phyloP scores from a whole-genome alignment of 352 stramenopile genomes.

The Ophiocytium majus region DNA sequence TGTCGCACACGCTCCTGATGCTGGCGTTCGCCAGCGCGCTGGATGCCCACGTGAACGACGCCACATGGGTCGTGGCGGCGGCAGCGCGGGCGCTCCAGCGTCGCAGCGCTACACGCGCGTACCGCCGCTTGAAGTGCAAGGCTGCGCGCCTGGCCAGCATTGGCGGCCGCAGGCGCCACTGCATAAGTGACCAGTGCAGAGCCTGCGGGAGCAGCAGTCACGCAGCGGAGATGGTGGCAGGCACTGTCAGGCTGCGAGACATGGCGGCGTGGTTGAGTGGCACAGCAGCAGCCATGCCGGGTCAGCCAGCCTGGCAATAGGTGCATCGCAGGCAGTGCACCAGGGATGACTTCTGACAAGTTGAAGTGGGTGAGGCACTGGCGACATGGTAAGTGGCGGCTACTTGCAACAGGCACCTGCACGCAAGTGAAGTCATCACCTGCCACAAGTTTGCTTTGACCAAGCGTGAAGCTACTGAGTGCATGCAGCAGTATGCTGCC shows the following conservation, averaged over 20 bases:
- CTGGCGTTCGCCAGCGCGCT: not conserved
- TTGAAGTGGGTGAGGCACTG: not conserved
- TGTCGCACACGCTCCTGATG: not conserved
- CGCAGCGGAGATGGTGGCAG: no score
- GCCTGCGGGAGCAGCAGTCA: not conserved
- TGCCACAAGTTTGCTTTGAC: no score
- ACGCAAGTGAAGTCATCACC: no score
- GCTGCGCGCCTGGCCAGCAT: not conserved
- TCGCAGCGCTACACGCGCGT: not conserved
- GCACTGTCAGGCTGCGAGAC: no score
- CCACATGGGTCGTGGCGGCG: not conserved
- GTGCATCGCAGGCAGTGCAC: no score
- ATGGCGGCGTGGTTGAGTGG: not conserved
- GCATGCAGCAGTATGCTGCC: no score
- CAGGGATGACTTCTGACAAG: not conserved
- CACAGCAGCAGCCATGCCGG: not conserved
- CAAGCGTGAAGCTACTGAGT: no score
- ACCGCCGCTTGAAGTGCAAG: not conserved
- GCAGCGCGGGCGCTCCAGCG: not conserved
- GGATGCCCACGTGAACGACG: not conserved
- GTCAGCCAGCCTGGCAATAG: not conserved
- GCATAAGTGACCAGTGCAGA: not conserved
- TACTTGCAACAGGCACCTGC: no score
- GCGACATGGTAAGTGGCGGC: not conserved
- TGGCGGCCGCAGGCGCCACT: not conserved